Conservation (phyloP, 2,329 filamentous ascomycete genomes). For the Dendrostoma leiphaemia region DNA sequence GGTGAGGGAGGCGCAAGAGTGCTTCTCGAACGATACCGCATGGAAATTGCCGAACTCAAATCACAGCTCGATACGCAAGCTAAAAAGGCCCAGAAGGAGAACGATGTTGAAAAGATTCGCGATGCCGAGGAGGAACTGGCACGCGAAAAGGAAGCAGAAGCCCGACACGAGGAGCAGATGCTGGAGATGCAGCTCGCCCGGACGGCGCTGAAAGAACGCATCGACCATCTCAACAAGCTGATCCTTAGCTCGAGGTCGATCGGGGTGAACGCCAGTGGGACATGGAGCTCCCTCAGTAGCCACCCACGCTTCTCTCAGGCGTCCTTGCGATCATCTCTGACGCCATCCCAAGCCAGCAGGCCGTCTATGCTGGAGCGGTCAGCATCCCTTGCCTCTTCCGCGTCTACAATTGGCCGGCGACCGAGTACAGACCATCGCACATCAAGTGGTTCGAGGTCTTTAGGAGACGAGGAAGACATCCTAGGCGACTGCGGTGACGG, state of each 20-base stretch:
- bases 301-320: constrained; percentile 63
- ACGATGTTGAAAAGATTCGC: constrained; percentile 60
- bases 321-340: constrained; percentile 60
- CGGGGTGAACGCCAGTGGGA: constrained; percentile 80
- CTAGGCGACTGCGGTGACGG: constrained; percentile 84
- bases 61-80: constrained; percentile 80
- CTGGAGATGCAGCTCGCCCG: constrained; percentile 96
- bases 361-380: constrained; percentile 62
- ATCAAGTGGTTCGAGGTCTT: constrained; percentile 37
- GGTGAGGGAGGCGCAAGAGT: constrained; percentile 86
- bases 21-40: constrained; percentile 85
- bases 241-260: constrained; percentile 95
- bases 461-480: constrained; percentile 65
- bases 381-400: constrained; percentile 64
- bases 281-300: constrained; percentile 65
- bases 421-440: constrained; percentile 43
- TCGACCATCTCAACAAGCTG: constrained; percentile 91
- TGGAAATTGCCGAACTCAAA: constrained; percentile 84
- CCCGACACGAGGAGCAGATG: constrained; percentile 94
- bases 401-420: constrained; percentile 56
- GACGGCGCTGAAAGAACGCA: constrained; percentile 93
- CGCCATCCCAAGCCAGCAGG: constrained; percentile 54
- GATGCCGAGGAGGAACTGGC: constrained; percentile 71
- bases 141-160: constrained; percentile 75
- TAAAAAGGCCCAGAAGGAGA: constrained; percentile 63